A percentile compares a stretch with the other conserved stretches of the same genome.
These are phyloP conservation scores for Chrysosporium keratinophilum DNA, from an alignment of 2,329 filamentous ascomycete species.

Conservation along the genomic window DNA sequence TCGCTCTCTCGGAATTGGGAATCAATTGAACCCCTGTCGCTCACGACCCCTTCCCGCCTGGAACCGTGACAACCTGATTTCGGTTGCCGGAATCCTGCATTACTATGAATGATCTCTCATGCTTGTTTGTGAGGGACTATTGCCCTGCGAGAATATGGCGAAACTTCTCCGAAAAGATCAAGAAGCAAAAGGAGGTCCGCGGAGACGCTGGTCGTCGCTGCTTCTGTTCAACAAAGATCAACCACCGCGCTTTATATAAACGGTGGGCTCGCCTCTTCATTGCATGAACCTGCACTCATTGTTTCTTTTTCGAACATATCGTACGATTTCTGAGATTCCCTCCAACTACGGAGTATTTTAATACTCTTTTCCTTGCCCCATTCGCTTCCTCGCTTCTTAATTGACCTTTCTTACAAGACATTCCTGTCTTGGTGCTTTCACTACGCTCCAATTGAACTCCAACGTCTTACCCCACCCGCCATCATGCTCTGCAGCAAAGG, in stretches of 20 bases:
- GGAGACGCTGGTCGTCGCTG: background rate
- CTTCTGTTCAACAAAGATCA: background rate
- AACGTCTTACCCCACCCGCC: background rate
- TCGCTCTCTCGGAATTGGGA: background rate
- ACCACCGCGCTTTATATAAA: no score
- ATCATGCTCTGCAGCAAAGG: slow-evolving; percentile 3
- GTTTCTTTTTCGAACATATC: background rate
- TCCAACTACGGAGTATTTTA: background rate
- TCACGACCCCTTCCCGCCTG: background rate
- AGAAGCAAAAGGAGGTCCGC: background rate
- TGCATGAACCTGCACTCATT: no score
- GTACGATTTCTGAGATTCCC: background rate
- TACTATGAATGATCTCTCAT: no score
- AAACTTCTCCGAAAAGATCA: background rate
- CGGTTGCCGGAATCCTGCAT: background rate
- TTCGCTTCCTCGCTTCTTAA: background rate
- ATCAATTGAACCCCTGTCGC: background rate
- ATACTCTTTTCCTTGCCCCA: background rate
- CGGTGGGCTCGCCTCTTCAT: no score
- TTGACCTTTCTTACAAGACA: background rate
- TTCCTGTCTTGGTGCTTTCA: background rate
- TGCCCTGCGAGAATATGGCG: background rate
- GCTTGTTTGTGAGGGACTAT: background rate
- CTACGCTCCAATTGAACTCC: background rate
- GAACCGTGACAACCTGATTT: slow-evolving; percentile 7